These are phyloP conservation scores for Aspergillus texensis DNA, from an alignment of 2,329 filamentous ascomycete genomes.

Conservation along the genomic window DNA sequence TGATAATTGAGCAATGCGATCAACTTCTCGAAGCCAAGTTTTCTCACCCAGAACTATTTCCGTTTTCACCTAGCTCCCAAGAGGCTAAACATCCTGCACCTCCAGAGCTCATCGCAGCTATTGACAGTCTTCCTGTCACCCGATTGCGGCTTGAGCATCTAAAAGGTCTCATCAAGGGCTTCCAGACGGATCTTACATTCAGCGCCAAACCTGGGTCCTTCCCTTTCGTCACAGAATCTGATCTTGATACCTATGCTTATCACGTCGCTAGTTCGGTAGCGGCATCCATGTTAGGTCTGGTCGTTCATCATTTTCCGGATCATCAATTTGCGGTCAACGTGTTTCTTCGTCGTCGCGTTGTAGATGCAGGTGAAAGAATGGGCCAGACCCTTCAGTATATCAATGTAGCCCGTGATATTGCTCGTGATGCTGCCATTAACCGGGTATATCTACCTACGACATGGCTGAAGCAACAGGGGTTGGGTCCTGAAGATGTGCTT, in stretches of 20 bases:
- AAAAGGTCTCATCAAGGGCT: constrained; percentile 67
- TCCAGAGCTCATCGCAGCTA: constrained; percentile 31
- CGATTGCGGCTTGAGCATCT: constrained; percentile 63
- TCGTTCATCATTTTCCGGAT: constrained; percentile 22
- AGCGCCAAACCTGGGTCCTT: constrained; percentile 35
- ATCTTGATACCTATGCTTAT: constrained; percentile 66
- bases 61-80: background rate
- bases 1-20: background rate
- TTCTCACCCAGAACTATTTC: background rate
- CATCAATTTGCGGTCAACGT: background rate
- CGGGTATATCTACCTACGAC: constrained; percentile 69
- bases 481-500: constrained; percentile 33
- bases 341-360: background rate
- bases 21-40: background rate
- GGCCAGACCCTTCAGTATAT: constrained; percentile 75
- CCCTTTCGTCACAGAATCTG: constrained; percentile 62
- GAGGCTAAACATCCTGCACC: constrained; percentile 1
- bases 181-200: constrained; percentile 69
- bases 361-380: constrained; percentile 52
- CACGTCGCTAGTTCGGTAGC: constrained; percentile 74
- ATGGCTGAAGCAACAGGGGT: constrained; percentile 63
- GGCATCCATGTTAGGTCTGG: constrained; percentile 63
- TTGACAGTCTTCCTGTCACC: constrained; percentile 61
- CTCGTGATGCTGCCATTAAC: constrained; percentile 64
- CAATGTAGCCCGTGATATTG: constrained; percentile 76